These are phyloP conservation scores for Yamadazyma dendronema DNA, from an alignment of 1,139 yeast species.

Conservation along the genomic window DNA sequence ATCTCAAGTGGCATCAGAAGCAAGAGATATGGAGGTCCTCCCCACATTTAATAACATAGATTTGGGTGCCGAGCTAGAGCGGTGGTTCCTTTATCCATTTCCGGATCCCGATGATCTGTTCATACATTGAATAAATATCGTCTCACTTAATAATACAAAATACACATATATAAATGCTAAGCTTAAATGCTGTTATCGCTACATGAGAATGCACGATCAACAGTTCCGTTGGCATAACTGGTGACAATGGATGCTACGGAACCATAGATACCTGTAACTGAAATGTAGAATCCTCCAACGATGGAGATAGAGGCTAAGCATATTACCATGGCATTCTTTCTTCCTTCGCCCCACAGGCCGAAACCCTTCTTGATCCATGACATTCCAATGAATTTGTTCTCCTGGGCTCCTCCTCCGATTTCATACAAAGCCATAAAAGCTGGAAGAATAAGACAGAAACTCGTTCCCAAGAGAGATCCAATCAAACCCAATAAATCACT, in stretches of 20 bases:
- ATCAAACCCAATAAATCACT: constrained; percentile 11
- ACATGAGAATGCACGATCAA: constrained; percentile 11
- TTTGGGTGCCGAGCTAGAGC: constrained; percentile 13
- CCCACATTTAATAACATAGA: constrained; percentile 3
- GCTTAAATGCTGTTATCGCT: constrained; percentile 10
- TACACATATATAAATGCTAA: not conserved
- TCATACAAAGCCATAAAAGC: constrained; percentile 12
- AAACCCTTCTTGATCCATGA: constrained; percentile 1
- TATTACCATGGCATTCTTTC: not conserved
- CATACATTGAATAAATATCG: not conserved
- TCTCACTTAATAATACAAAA: not conserved
- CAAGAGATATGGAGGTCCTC: constrained; percentile 3
- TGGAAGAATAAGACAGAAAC: constrained; percentile 13
- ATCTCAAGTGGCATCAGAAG: constrained; percentile 7
- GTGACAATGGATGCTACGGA: constrained; percentile 10
- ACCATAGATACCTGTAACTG: constrained; percentile 10
- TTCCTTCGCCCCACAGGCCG: constrained; percentile 2
- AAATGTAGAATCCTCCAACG: constrained; percentile 8
- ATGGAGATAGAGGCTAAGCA: constrained; percentile 4
- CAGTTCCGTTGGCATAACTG: constrained; percentile 9
- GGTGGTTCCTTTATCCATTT: constrained; percentile 14
- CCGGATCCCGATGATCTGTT: constrained; percentile 9
- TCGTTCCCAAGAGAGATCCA: constrained; percentile 12
- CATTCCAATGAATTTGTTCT: constrained; percentile 2
- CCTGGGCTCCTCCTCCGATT: constrained; percentile 1